Conservation (phyloP, 306 rosid genomes). For the Vigna radiata region DNA sequence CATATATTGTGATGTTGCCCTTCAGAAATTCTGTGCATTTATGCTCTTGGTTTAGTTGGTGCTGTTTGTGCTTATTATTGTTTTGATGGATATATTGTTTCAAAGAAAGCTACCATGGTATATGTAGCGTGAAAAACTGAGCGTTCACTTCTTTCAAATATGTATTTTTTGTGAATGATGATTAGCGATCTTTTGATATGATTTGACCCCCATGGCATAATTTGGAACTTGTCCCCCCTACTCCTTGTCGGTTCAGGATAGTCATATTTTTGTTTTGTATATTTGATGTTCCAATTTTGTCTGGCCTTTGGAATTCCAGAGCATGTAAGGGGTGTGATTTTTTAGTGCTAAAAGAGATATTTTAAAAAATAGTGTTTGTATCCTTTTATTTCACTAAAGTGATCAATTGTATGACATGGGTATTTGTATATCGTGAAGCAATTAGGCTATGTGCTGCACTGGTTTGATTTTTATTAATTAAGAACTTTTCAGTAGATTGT, state of each 20-base stretch:
- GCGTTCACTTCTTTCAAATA: background rate
- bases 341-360: background rate
- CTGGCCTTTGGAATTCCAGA: background rate
- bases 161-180: conserved; percentile 19
- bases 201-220: background rate
- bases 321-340: background rate
- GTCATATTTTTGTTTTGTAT: background rate
- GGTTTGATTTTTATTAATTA: background rate
- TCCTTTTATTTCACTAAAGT: background rate
- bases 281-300: background rate
- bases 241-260: background rate
- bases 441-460: background rate
- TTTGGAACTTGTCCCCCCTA: background rate
- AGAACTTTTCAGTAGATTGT: background rate
- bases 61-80: conserved; percentile 17
- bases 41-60: conserved; percentile 29
- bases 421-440: background rate
- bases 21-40: background rate
- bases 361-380: background rate
- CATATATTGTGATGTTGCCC: background rate
- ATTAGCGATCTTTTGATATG: background rate
- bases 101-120: conserved; percentile 18
- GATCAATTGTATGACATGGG: conserved; percentile 1
- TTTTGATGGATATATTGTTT: conserved; percentile 16
- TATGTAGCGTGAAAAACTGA: conserved; percentile 1